Evolutionary conservation across 495 filamentous ascomycete genomes (phyloP).

Genomic region (Clavariopsis aquatica): DNA sequence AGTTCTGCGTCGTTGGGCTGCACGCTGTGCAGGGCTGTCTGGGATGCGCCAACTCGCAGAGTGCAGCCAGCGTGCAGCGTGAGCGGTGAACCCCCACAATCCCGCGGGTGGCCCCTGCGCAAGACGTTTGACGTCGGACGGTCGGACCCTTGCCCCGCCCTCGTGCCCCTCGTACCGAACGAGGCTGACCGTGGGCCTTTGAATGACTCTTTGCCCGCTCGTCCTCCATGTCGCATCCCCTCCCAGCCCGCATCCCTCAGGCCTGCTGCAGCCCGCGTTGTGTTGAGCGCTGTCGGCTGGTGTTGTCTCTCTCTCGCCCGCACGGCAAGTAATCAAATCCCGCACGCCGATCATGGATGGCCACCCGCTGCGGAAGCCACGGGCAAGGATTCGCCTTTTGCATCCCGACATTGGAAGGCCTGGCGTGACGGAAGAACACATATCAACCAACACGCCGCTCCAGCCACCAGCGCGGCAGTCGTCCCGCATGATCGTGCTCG

Average conservation of each 20-base stretch:
- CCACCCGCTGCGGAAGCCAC: not conserved
- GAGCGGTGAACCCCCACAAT: conserved; percentile 3
- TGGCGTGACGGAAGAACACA: not conserved
- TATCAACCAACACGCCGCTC: not conserved
- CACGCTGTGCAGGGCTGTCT: no score
- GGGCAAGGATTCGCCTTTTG: not conserved
- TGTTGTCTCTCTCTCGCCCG: no score
- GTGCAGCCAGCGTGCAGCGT: no score
- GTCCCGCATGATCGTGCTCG: not conserved
- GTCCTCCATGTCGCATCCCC: not conserved
- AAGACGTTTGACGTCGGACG: not conserved
- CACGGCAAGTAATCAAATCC: conserved; percentile 1
- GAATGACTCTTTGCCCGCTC: no score
- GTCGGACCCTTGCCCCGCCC: not conserved
- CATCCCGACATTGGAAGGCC: not conserved
- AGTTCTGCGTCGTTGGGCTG: not conserved
- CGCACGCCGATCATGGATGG: conserved; percentile 1
- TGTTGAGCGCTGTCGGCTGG: not conserved
- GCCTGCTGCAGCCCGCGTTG: not conserved
- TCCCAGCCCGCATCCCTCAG: not conserved
- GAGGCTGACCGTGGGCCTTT: no score
- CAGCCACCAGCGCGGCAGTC: not conserved
- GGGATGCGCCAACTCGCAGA: conserved; percentile 14
- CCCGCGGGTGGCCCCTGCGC: not conserved
- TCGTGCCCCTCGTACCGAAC: no score